Evolutionary conservation across 805 yeast genomes (phyloP).

Genomic region (Zygosaccharomyces siamensis): DNA sequence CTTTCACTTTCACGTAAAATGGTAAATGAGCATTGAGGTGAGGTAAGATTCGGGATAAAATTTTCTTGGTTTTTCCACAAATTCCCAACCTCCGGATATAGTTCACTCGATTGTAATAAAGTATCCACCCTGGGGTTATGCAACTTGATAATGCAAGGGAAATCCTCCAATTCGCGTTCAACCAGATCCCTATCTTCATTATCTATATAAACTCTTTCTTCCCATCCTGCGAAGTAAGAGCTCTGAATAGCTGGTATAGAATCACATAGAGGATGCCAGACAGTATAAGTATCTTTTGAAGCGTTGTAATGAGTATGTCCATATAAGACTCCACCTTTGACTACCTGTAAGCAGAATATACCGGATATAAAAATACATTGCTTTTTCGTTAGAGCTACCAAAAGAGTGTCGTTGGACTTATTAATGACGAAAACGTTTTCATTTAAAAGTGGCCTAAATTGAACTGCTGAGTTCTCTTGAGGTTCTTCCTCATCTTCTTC

Average conservation of each 20-base stretch:
- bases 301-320: constrained; percentile 32
- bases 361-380: constrained; percentile 28
- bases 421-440: constrained; percentile 15
- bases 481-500: background rate
- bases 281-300: constrained; percentile 15
- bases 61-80: constrained; percentile 23
- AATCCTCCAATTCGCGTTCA: constrained; percentile 15
- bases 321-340: constrained; percentile 33
- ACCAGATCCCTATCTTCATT: constrained; percentile 9
- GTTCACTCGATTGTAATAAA: constrained; percentile 13
- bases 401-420: constrained; percentile 9
- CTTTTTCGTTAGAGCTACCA: constrained; percentile 25
- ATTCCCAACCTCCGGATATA: constrained; percentile 20
- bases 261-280: constrained; percentile 31
- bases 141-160: constrained; percentile 23
- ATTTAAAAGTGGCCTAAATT: constrained; percentile 13
- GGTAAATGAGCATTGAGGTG: constrained; percentile 13
- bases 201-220: constrained; percentile 17
- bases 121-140: constrained; percentile 15
- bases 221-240: constrained; percentile 34
- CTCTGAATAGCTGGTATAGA: constrained; percentile 28
- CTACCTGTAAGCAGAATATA: constrained; percentile 24
- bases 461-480: background rate
- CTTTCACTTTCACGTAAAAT: constrained; percentile 13
- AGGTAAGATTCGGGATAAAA: background rate